phyloP scores from a whole-genome alignment of 163 green algal species.

The Dunaliella salina region DNA sequence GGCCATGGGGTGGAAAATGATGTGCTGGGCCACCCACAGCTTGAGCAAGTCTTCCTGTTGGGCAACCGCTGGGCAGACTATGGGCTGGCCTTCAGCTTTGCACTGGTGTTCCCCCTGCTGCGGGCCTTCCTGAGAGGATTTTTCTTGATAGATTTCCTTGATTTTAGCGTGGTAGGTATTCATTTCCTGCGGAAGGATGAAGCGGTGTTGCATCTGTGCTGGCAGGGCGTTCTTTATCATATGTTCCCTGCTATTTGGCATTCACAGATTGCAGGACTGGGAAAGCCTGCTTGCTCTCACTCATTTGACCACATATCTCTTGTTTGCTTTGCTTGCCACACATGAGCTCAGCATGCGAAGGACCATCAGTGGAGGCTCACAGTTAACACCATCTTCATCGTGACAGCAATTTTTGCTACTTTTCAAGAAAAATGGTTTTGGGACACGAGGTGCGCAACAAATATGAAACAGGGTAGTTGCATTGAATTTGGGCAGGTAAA shows the following conservation, averaged over 20 bases:
- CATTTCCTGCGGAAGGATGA: too few relatives aligned
- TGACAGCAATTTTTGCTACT: constrained; percentile 30
- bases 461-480: too few relatives aligned
- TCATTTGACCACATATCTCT: too few relatives aligned
- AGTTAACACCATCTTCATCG: constrained; percentile 44
- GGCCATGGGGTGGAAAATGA: constrained; percentile 5
- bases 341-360: constrained; percentile 24
- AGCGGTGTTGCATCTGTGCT: too few relatives aligned
- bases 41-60: constrained; percentile 21
- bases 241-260: too few relatives aligned
- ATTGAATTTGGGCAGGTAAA: too few relatives aligned
- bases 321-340: constrained; percentile 6
- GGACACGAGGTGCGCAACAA: constrained; percentile 14
- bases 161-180: too few relatives aligned
- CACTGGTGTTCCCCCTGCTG: constrained; percentile 29
- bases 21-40: background rate
- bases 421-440: constrained; percentile 17
- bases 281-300: too few relatives aligned
- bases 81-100: constrained; percentile 37
- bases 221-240: too few relatives aligned
- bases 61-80: constrained; percentile 37
- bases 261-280: too few relatives aligned
- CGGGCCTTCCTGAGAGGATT: constrained; percentile 11
- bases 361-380: constrained; percentile 56
- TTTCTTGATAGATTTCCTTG: too few relatives aligned